Conservation (phyloP, 768 basidiomycete species). For the Lanmaoa pseudosensibilis region DNA sequence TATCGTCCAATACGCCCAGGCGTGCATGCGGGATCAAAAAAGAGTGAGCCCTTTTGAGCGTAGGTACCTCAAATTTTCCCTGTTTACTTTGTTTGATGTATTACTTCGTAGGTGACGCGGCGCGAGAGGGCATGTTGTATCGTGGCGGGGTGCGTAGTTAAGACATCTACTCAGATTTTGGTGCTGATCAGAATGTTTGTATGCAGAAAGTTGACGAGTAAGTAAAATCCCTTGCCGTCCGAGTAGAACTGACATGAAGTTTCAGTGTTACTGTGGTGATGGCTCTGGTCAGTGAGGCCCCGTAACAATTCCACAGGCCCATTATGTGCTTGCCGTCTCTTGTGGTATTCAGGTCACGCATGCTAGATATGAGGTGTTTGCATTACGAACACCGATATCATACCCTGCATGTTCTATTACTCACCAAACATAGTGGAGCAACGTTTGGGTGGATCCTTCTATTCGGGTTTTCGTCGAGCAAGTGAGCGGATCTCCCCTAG, state of each 20-base stretch:
- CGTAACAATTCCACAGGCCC: constrained; percentile 26
- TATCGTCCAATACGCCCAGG: constrained; percentile 64
- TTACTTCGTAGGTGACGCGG: constrained; percentile 52
- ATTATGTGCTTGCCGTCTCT: background rate
- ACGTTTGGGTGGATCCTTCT: background rate
- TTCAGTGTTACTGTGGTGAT: constrained; percentile 70
- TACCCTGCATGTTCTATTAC: background rate
- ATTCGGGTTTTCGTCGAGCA: background rate
- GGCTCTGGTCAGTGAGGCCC: constrained; percentile 64
- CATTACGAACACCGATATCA: background rate
- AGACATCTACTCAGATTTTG: constrained; percentile 1
- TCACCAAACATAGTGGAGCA: background rate
- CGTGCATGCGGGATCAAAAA: constrained; percentile 66
- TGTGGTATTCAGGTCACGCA: background rate
- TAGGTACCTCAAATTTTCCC: constrained; percentile 35
- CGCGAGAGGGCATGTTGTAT: constrained; percentile 62
- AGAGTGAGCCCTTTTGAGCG: constrained; percentile 76
- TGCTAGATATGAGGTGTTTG: background rate
- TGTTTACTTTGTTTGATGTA: constrained; percentile 3
- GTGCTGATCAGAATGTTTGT: constrained; percentile 6
- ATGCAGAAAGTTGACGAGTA: constrained; percentile 79
- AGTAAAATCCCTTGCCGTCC: constrained; percentile 28
- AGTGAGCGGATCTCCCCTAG: background rate
- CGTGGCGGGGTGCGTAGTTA: constrained; percentile 68
- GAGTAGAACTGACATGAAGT: constrained; percentile 10